Conservation (phyloP, 768 basidiomycete species). For the Chalciporus piperatus region DNA sequence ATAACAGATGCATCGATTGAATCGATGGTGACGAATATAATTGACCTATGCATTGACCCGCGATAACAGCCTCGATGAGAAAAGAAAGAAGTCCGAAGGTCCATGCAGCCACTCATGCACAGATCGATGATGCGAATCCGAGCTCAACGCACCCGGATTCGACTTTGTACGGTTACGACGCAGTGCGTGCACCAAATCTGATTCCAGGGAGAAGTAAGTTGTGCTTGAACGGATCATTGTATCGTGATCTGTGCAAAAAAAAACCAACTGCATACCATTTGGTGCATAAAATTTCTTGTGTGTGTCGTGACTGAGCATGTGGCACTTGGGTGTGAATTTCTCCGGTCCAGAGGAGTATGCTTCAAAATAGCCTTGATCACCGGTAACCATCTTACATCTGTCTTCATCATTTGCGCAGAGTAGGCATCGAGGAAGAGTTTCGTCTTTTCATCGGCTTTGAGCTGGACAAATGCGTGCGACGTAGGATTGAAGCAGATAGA, state of each 20-base stretch:
- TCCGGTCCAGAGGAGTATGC: too few relatives aligned
- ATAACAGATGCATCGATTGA: background rate
- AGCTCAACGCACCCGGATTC: background rate
- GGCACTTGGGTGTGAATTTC: background rate
- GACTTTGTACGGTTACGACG: background rate
- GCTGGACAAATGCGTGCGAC: slow-evolving; percentile 43
- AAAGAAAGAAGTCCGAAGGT: background rate
- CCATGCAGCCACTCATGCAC: background rate
- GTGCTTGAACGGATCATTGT: background rate
- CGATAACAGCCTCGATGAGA: background rate
- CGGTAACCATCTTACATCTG: slow-evolving; percentile 83
- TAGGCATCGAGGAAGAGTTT: slow-evolving; percentile 85
- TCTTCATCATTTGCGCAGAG: slow-evolving; percentile 70
- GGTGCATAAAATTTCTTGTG: background rate
- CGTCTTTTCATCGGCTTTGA: slow-evolving; percentile 97
- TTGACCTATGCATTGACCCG: background rate
- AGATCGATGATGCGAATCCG: background rate
- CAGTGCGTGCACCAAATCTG: background rate
- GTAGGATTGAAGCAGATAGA: slow-evolving; percentile 36
- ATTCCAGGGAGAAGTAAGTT: background rate
- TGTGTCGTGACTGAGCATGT: background rate
- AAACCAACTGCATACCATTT: background rate
- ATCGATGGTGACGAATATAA: background rate
- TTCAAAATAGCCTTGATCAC: slow-evolving; percentile 66
- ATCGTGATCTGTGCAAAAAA: background rate